Percentiles rank a stretch among this genome's conserved stretches.
phyloP scores from a whole-genome alignment of 164 flowering plant genomes.

The Pachysandra terminalis region DNA sequence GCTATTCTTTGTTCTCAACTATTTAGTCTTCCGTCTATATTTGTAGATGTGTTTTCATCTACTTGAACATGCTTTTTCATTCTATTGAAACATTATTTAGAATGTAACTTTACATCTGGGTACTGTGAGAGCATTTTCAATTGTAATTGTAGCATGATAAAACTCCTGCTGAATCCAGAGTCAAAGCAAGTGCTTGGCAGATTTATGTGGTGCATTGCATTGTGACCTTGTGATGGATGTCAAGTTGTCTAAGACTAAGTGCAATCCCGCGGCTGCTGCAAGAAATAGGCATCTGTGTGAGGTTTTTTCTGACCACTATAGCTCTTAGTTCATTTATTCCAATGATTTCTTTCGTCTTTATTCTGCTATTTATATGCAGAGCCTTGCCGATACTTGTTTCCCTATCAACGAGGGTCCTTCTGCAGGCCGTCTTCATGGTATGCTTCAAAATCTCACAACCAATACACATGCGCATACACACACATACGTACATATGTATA shows the following conservation, averaged over 20 bases:
- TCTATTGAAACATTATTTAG: neutral
- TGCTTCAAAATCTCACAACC: neutral
- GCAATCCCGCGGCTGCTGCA: slow-evolving; percentile 92
- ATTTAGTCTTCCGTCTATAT: no score
- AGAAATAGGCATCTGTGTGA: slow-evolving; percentile 85
- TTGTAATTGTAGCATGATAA: neutral
- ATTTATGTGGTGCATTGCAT: slow-evolving; percentile 92
- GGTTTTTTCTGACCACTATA: slow-evolving; percentile 40
- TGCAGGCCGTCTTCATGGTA: slow-evolving; percentile 86
- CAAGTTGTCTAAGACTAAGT: slow-evolving; percentile 59
- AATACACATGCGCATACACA: neutral
- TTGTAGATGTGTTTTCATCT: neutral
- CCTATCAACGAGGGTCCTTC: slow-evolving; percentile 62
- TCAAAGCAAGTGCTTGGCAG: slow-evolving; percentile 84
- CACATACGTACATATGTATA: no score
- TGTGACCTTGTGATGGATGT: slow-evolving; percentile 63
- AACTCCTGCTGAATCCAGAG: slow-evolving; percentile 44
- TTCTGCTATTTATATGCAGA: slow-evolving; percentile 43
- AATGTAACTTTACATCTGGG: neutral
- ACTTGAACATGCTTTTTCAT: neutral
- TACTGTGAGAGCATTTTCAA: neutral
- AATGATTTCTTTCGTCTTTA: slow-evolving; percentile 1
- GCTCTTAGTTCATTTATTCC: neutral
- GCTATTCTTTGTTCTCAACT: neutral
- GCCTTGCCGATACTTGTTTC: slow-evolving; percentile 84